Percentiles rank a stretch among this genome's conserved stretches.
Conservation (phyloP, 164 flowering plant genomes). For the Stephania japonica region DNA sequence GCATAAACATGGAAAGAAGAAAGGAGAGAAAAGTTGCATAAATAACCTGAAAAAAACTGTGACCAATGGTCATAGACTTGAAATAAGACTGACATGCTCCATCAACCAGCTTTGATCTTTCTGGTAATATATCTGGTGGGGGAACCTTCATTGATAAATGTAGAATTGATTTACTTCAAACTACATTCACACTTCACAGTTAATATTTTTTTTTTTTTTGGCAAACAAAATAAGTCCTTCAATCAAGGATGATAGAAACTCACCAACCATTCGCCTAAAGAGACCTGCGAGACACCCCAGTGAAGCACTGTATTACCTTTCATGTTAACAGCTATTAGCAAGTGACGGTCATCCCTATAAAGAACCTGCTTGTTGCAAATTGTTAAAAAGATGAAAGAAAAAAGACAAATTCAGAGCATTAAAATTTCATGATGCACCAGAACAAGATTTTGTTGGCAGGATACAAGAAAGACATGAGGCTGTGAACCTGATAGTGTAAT, state of each 20-base stretch:
- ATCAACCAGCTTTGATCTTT: conserved; percentile 36
- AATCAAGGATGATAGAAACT: conserved; percentile 9
- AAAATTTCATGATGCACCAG: conserved; percentile 1
- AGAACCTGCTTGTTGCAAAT: conserved; percentile 20
- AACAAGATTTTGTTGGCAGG: not conserved
- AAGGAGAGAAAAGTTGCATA: not conserved
- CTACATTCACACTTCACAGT: not conserved
- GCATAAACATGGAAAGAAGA: too few species aligned
- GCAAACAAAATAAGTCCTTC: not conserved
- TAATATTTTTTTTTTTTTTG: too few species aligned
- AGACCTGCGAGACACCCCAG: conserved; percentile 37
- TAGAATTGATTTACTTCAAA: not conserved
- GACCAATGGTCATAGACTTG: conserved; percentile 21
- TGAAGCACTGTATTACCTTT: conserved; percentile 34
- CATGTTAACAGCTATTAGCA: conserved; percentile 28
- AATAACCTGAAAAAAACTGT: conserved; percentile 32
- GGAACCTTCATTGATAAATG: conserved; percentile 22
- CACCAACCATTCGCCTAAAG: conserved; percentile 42
- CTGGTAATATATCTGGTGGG: conserved; percentile 34
- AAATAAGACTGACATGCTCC: conserved; percentile 48
- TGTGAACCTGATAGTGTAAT: not conserved
- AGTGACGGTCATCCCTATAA: conserved; percentile 23
- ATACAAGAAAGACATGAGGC: not conserved
- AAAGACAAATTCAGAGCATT: not conserved
- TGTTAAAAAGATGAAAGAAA: not conserved